These are phyloP conservation scores for Nemania abortiva DNA, from an alignment of 2,329 filamentous ascomycete genomes.

Conservation along the genomic window DNA sequence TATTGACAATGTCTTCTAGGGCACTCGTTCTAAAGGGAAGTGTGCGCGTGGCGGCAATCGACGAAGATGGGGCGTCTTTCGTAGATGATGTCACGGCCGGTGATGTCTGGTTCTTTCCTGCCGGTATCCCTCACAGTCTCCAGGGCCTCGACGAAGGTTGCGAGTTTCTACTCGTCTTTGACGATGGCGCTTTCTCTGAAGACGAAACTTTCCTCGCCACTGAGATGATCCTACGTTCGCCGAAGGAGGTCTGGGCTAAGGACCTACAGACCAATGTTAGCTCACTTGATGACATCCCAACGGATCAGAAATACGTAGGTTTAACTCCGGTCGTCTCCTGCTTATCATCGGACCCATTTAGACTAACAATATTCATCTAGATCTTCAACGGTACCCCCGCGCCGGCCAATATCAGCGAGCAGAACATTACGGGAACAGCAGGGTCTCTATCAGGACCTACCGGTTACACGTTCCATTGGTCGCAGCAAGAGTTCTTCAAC, in stretches of 20 bases:
- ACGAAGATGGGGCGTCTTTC: constrained; percentile 63
- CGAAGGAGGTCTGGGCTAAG: constrained; percentile 66
- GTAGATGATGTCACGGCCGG: constrained; percentile 62
- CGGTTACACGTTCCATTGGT: constrained; percentile 65
- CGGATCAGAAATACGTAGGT: constrained; percentile 59
- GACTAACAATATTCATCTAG: constrained; percentile 40
- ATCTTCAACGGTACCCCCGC: constrained; percentile 66
- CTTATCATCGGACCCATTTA: neutral
- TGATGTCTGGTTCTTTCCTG: constrained; percentile 60
- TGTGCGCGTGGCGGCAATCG: constrained; percentile 64
- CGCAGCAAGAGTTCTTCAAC: constrained; percentile 62
- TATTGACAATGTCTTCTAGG: constrained; percentile 43
- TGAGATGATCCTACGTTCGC: constrained; percentile 64
- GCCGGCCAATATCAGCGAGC: constrained; percentile 58
- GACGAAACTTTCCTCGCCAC: constrained; percentile 70
- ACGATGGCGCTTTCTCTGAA: constrained; percentile 69
- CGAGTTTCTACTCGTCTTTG: constrained; percentile 72
- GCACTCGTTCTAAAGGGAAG: constrained; percentile 65
- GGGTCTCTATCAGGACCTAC: constrained; percentile 55
- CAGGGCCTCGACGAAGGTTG: constrained; percentile 66
- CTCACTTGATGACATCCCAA: constrained; percentile 61
- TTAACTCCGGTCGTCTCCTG: neutral
- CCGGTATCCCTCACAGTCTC: constrained; percentile 54
- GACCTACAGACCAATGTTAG: constrained; percentile 62
- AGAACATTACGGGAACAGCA: constrained; percentile 61